A percentile compares a stretch with the other conserved stretches of the same genome.
These are phyloP conservation scores for Plasmodium ovale DNA, from an alignment of 169 alveolate genomes.

Conservation along the genomic window DNA sequence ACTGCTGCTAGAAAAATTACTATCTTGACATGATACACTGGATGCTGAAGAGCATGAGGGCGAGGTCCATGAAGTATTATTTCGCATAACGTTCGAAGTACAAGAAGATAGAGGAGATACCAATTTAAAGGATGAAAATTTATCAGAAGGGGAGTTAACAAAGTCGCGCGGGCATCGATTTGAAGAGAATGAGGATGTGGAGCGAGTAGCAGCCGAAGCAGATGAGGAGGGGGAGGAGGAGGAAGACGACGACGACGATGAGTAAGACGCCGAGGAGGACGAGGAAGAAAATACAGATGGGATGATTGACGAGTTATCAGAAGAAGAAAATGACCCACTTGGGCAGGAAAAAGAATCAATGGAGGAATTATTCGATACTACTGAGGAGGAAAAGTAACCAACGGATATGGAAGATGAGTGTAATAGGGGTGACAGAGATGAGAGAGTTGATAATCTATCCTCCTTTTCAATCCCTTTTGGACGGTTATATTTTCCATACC, in stretches of 20 bases:
- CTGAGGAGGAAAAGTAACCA: background rate
- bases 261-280: background rate
- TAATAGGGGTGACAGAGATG: constrained; percentile 16
- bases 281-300: constrained; percentile 15
- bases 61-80: background rate
- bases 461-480: too few species aligned
- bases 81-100: background rate
- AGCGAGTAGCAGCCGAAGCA: too few species aligned
- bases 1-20: constrained; percentile 4
- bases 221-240: background rate
- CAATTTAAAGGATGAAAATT: too few species aligned
- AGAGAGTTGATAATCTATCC: too few species aligned
- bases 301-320: constrained; percentile 1
- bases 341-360: background rate
- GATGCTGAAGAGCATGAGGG: background rate
- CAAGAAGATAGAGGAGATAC: too few species aligned
- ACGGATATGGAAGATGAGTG: constrained; percentile 4
- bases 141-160: too few species aligned
- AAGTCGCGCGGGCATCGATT: too few species aligned
- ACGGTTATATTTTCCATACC: too few species aligned
- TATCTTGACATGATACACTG: background rate
- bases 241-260: constrained; percentile 4
- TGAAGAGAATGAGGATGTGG: too few species aligned
- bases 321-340: background rate
- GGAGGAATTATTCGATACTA: constrained; percentile 1